Base-by-base conservation (phyloP, 2,329 filamentous ascomycete species). In the Diaporthe capsici region DNA sequence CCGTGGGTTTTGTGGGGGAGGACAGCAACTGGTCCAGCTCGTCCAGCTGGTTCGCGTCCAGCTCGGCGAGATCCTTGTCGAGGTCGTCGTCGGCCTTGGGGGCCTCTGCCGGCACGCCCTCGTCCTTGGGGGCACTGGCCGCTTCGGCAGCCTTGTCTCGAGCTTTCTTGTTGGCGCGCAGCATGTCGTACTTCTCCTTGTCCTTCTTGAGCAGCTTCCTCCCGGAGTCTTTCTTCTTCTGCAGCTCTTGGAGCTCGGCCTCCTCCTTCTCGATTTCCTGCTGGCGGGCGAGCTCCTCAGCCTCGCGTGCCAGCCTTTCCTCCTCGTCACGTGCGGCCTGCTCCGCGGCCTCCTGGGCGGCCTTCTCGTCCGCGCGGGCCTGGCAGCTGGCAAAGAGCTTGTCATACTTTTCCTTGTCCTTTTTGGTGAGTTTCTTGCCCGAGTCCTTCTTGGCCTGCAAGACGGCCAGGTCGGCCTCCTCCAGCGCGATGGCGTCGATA, bases 91-190 rank as follows among this genome's bases (percentile, higher is more conserved):
- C 71, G 34, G 72, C 58, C 44, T 77, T 72, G 28, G 17, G 8
- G 10, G 22, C 80, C 63, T 58, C 68, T 20, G 55, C 60, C 25
- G 63, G 85, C 34, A 81, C 83, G 47, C 86, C 83, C 78, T 91
- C 82, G n/a, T 88, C 87, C 61, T 88, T 86, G 60, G 87, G 86
- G 76, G 86, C 91, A 78, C 71, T 72, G 22, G 68, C 75, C 49
- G 68, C 73, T 51, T 73, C 74, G 34, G 73, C 75, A 51, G 73
- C 75, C 63, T 75, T 65, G 37, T 60, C 58, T 31, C 75, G 75
- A 12, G 75, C 73, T 51, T 75, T 75, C 70, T 73, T 76, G 63
- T 76, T 76, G 10, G 75, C 70, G 15, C 37, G 60, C 31, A 76
- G 73, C 55, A 60, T 37, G 25, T 76, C 73, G 63, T 75, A 75